A percentile compares a stretch with the other conserved stretches of the same genome.
These are phyloP conservation scores for Xylaria curta DNA, from an alignment of 495 filamentous ascomycete genomes.

Conservation along the genomic window DNA sequence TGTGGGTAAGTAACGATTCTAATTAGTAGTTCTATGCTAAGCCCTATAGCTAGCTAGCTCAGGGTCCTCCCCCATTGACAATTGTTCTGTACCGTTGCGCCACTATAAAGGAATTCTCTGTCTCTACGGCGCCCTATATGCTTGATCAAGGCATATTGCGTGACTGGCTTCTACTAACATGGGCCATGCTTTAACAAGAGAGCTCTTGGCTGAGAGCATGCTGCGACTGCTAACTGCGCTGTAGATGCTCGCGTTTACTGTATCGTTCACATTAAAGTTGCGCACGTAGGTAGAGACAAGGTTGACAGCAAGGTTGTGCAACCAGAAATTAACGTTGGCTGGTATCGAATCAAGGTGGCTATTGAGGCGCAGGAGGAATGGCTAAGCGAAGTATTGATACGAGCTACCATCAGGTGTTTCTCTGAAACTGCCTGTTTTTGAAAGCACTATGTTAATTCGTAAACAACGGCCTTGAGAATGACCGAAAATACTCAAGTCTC, in stretches of 20 bases:
- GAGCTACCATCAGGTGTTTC: not conserved
- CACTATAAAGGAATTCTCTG: not conserved
- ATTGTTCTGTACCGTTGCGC: not conserved
- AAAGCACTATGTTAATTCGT: not conserved
- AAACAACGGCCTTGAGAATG: not conserved
- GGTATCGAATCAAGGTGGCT: not conserved
- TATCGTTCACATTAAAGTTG: not conserved
- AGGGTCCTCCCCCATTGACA: not conserved
- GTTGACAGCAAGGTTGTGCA: slow-evolving; percentile 10
- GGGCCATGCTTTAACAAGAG: not conserved
- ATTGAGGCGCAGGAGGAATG: not conserved
- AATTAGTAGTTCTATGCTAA: not conserved
- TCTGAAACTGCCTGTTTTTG: not conserved
- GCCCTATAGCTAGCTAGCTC: not conserved
- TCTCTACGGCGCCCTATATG: not conserved
- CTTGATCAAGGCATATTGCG: not conserved
- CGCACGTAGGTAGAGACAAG: not conserved
- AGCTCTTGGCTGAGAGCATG: not conserved
- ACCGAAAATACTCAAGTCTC: not conserved
- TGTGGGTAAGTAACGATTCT: not conserved
- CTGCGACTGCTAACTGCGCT: not conserved
- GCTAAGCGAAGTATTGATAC: not conserved
- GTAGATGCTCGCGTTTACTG: not conserved
- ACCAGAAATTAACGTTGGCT: not conserved
- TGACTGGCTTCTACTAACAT: not conserved